Evolutionary conservation across 768 basidiomycete species (phyloP).

Genomic region (Mycena chlorophos): DNA sequence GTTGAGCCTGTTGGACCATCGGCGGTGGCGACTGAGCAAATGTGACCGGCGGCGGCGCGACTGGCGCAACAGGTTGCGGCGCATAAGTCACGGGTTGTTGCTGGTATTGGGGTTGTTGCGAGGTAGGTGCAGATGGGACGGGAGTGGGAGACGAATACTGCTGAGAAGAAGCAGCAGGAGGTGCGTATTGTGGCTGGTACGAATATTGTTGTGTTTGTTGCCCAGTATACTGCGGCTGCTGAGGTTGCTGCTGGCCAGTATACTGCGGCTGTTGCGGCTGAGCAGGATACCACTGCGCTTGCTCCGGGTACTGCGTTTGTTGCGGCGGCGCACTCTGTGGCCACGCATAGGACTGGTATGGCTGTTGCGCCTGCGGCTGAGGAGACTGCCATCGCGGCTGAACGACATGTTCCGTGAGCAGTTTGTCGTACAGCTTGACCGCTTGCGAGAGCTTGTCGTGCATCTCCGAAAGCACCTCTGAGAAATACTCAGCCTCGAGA

Average conservation of each 20-base stretch:
- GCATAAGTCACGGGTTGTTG: conserved; percentile 26
- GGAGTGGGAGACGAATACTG: conserved; percentile 16
- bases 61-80: conserved; percentile 23
- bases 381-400: conserved; percentile 64
- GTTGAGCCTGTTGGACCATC: too few relatives aligned
- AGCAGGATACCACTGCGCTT: conserved; percentile 22
- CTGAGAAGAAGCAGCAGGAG: not conserved
- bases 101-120: conserved; percentile 29
- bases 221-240: conserved; percentile 27
- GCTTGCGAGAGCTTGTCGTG: conserved; percentile 91
- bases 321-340: conserved; percentile 9
- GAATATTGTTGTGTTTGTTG: conserved; percentile 20
- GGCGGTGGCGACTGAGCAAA: conserved; percentile 28
- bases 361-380: conserved; percentile 29
- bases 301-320: conserved; percentile 30
- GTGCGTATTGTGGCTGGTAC: conserved; percentile 22
- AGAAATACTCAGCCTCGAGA: not conserved
- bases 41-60: conserved; percentile 21
- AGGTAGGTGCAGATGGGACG: conserved; percentile 19
- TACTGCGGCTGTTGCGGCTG: conserved; percentile 32
- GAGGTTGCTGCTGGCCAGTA: conserved; percentile 25
- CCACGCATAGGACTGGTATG: conserved; percentile 32
- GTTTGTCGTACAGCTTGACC: conserved; percentile 86
- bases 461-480: conserved; percentile 91
- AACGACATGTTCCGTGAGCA: conserved; percentile 81